These are phyloP conservation scores for Prototheca cutis DNA, from an alignment of 163 green algal genomes.

Conservation along the genomic window DNA sequence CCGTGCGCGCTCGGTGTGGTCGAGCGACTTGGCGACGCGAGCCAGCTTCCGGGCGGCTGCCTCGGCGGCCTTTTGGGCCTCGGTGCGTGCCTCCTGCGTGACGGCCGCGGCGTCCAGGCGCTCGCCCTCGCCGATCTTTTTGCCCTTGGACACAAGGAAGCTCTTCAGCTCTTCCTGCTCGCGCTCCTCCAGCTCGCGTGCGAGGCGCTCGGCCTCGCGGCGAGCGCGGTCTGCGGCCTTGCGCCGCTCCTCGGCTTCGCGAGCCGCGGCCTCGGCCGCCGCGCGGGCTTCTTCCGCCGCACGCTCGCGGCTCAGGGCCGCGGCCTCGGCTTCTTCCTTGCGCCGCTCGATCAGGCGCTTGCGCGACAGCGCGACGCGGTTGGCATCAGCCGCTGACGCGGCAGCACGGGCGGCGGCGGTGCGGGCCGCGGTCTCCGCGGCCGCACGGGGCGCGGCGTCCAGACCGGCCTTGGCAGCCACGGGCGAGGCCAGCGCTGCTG, in stretches of 20 bases:
- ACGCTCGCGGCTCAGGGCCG: slow-evolving; percentile 65
- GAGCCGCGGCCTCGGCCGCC: slow-evolving; percentile 36
- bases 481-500: slow-evolving; percentile 61
- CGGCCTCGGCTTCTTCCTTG: slow-evolving; percentile 89
- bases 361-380: slow-evolving; percentile 13
- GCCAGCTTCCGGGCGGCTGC: slow-evolving; percentile 78
- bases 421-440: slow-evolving; percentile 14
- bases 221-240: slow-evolving; percentile 25
- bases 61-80: slow-evolving; percentile 25
- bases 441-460: neutral
- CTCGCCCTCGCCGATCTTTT: slow-evolving; percentile 19
- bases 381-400: slow-evolving; percentile 15
- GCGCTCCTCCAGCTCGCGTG: slow-evolving; percentile 78
- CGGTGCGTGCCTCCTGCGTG: slow-evolving; percentile 37
- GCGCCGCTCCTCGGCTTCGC: slow-evolving; percentile 46
- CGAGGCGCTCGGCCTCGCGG: slow-evolving; percentile 68
- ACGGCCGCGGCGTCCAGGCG: slow-evolving; percentile 18
- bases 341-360: slow-evolving; percentile 79
- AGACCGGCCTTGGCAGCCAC: slow-evolving; percentile 14
- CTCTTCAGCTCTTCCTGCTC: slow-evolving; percentile 72
- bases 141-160: slow-evolving; percentile 35
- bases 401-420: slow-evolving; percentile 26
- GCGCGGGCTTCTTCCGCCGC: slow-evolving; percentile 65
- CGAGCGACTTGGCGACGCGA: slow-evolving; percentile 64
- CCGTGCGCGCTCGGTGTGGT: slow-evolving; percentile 86